Evolutionary conservation across 2,329 filamentous ascomycete species (phyloP).

Genomic region (Aschersonia sp.): DNA sequence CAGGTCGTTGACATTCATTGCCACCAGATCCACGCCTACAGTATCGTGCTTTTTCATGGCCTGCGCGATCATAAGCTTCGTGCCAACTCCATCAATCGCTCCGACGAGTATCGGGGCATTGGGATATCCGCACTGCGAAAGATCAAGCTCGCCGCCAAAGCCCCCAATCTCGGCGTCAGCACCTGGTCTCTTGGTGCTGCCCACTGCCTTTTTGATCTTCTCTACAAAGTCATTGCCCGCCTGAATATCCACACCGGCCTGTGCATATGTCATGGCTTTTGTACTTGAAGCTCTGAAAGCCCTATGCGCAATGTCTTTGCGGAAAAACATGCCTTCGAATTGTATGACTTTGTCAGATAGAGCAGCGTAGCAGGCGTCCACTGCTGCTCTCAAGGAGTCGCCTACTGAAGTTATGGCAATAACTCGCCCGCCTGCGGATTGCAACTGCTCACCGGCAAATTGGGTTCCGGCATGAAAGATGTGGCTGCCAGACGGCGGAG

Average conservation of each 20-base stretch:
- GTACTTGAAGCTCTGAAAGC: conserved; percentile 37
- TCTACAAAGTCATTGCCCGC: conserved; percentile 86
- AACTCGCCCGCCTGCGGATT: conserved; percentile 76
- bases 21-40: conserved; percentile 90
- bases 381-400: conserved; percentile 61
- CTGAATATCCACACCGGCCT: conserved; percentile 87
- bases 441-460: conserved; percentile 45
- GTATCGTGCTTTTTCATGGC: conserved; percentile 81
- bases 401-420: conserved; percentile 78
- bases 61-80: conserved; percentile 93
- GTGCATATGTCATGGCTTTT: conserved; percentile 69
- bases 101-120: conserved; percentile 73
- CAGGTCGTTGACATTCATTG: conserved; percentile 98
- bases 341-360: conserved; percentile 53
- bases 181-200: conserved; percentile 68
- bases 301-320: conserved; percentile 82
- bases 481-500: conserved; percentile 32
- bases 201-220: conserved; percentile 81
- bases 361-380: conserved; percentile 75
- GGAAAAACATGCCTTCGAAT: conserved; percentile 82
- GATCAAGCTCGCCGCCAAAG: conserved; percentile 56
- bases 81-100: conserved; percentile 91
- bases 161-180: conserved; percentile 90
- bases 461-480: conserved; percentile 91
- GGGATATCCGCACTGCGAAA: conserved; percentile 59